Evolutionary conservation across 768 basidiomycete genomes (phyloP).

Genomic region (Mycena rosella): DNA sequence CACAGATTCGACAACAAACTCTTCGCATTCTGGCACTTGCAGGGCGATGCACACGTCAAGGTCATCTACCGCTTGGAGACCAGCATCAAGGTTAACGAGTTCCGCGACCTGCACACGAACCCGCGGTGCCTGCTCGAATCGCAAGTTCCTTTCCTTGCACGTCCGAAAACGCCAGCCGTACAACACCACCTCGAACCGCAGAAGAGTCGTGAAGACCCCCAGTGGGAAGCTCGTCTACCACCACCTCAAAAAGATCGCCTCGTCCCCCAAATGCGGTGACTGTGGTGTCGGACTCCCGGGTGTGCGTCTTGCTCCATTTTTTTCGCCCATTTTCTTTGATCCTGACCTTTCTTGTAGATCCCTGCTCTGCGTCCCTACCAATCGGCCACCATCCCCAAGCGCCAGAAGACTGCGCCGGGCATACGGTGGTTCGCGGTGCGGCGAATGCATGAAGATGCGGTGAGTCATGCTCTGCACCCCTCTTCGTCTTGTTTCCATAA

Average conservation of each 20-base stretch:
- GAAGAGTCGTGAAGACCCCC: constrained; percentile 97
- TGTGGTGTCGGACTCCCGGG: constrained; percentile 95
- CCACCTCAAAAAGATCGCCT: constrained; percentile 94
- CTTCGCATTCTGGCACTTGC: too few species aligned
- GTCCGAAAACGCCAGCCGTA: constrained; percentile 94
- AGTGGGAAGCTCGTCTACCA: constrained; percentile 99
- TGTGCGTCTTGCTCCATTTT: constrained; percentile 64
- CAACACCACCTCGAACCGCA: constrained; percentile 97
- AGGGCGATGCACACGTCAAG: too few species aligned
- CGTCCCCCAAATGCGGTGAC: constrained; percentile 98
- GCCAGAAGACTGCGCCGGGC: constrained; percentile 97
- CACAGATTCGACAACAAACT: too few species aligned
- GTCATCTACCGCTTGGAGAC: too few species aligned
- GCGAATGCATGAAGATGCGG: constrained; percentile 95
- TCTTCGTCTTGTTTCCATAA: constrained; percentile 22
- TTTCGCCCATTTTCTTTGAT: not conserved
- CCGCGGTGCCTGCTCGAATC: too few species aligned
- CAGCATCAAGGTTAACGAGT: too few species aligned
- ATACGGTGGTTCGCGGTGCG: constrained; percentile 98
- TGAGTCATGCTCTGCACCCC: constrained; percentile 52
- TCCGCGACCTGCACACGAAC: too few species aligned
- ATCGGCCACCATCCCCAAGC: constrained; percentile 96
- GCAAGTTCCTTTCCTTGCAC: too few species aligned
- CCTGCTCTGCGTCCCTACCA: constrained; percentile 96
- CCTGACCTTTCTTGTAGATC: constrained; percentile 63